Evolutionary conservation across 805 yeast species (phyloP), one percentile per base, ranked within the genome.

Genomic region (Isabelozyma heimii): DNA sequence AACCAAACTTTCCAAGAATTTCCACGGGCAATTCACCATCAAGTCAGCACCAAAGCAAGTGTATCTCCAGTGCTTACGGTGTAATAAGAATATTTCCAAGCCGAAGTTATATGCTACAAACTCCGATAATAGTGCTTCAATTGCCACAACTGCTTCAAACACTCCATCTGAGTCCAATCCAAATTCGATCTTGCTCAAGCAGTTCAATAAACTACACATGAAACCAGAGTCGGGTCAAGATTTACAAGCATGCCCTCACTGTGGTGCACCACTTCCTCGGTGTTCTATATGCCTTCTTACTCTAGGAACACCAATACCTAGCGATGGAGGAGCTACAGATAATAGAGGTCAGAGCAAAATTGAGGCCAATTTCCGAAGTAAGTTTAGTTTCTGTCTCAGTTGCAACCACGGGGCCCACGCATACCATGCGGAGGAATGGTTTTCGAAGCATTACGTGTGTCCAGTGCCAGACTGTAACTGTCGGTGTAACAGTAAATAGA

Each of bases 341-440:
- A 58, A 60, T 20, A 20, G 24, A 5, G 4, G 24, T 20, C 24
- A 20, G 24, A 20, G 24, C 6, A 20, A 20, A 24, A 66, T 72
- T 20, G 79, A 73, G 49, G 67, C 71, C 15, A 68, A 70, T 50
- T 81, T 87, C 62, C 79, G 83, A 50, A 86, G 87, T 53, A 90
- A 97, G 96, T 91, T 92, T 56, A 89, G 94, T 56, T 90, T 90
- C 67, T 92, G 99, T 60, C 69, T 92, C 54, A 81, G 85, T 33
- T 92, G 99, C 63, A 89, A 87, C 61, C 99, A 92, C 59, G 96
- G 97, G 0, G 85, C 85, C 81, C 99, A 92, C 69, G 91, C 96
- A 0, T 91, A 87, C 4, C 99, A 92, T 64, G 97, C 97, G 0
- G 91, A 89, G 53, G 95, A 91, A 59, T 92, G 99, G 99, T 92